Evolutionary conservation across 2,329 filamentous ascomycete species (phyloP).

Genomic region (Colletotrichum musae): DNA sequence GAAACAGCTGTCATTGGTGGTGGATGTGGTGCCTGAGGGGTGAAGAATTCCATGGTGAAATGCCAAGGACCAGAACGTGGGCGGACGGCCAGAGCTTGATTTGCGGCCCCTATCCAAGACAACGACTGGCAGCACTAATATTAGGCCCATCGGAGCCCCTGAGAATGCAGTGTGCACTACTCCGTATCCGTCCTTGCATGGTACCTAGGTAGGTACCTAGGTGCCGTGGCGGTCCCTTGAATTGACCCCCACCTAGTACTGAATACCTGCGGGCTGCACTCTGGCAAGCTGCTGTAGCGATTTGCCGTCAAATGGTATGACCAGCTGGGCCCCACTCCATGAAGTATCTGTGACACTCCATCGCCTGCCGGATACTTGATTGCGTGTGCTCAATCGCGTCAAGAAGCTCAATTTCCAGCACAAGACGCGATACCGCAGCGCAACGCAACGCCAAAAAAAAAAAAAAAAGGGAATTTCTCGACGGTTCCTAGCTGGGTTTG

Average conservation of each 20-base stretch:
- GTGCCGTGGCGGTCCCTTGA: not conserved
- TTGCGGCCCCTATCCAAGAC: conserved; percentile 40
- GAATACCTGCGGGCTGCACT: too few relatives aligned
- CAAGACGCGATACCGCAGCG: not conserved
- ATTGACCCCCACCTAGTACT: too few relatives aligned
- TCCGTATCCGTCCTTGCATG: too few relatives aligned
- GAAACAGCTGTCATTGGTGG: too few relatives aligned
- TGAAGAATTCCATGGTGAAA: conserved; percentile 18
- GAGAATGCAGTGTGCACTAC: conserved; percentile 34
- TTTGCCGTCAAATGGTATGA: too few relatives aligned
- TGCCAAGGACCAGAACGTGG: conserved; percentile 40
- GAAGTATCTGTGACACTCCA: conserved; percentile 28
- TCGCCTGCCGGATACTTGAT: conserved; percentile 34
- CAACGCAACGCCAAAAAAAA: too few relatives aligned
- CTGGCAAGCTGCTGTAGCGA: too few relatives aligned
- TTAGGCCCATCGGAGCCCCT: conserved; percentile 41
- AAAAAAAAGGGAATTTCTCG: too few relatives aligned
- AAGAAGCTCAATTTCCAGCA: conserved; percentile 40
- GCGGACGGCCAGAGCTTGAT: conserved; percentile 38
- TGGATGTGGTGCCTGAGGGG: too few relatives aligned
- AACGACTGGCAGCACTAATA: conserved; percentile 36
- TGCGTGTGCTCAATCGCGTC: conserved; percentile 35
- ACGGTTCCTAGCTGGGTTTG: too few relatives aligned
- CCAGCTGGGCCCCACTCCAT: conserved; percentile 8
- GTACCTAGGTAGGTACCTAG: not conserved